Base-by-base conservation (phyloP, 768 basidiomycete genomes). In the Mycena pura region DNA sequence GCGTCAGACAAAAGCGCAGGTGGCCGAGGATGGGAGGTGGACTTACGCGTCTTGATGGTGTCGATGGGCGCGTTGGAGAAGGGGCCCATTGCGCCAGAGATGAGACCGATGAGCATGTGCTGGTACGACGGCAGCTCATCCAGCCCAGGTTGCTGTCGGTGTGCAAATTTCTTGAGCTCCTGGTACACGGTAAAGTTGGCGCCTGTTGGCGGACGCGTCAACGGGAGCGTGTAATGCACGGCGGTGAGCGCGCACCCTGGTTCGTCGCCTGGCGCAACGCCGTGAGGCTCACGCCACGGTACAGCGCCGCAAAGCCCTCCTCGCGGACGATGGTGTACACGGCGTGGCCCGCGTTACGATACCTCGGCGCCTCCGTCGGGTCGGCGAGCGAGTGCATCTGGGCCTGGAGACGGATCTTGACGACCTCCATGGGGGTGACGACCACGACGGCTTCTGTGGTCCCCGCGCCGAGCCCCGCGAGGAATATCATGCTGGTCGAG, bases 121-220 rank as follows among this genome's bases (percentile, higher is more conserved):
- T 99, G 97, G 75, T 93, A 97, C 31, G 92, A 93, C 4, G 97
- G 97, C 27, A 99, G 83, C 38, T 93, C 91, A 0, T 69, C 70
- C 52, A 90, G 76, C 43, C 90, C 86, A 11, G 96, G 96, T 74
- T 99, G 97, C 65, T 84, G 76, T 55, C 77, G 77, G 56, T 92
- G 85, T 14, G 91, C 89, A 49, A 92, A 65, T 71, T 90, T 92
- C 82, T 99, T 99, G 68, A 99, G 80, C 73, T 99, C 94, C 72
- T 97, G 96, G 79, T 99, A 99, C 40, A 91, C 95, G 5, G 97
- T 99, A 70, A 99, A 99, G 76, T 99, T 99, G 22, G 93, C 96
- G 68, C 95, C 95, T 81, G 38, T 27, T n/a, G n/a, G 25, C 25
- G 40, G 34, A 29, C 32, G 21, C 10, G 38, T 56, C 31, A 55